A percentile compares a stretch with the other conserved stretches of the same genome.
Evolutionary conservation across 306 rosid genomes (phyloP).

Genomic region (Glycine soja): DNA sequence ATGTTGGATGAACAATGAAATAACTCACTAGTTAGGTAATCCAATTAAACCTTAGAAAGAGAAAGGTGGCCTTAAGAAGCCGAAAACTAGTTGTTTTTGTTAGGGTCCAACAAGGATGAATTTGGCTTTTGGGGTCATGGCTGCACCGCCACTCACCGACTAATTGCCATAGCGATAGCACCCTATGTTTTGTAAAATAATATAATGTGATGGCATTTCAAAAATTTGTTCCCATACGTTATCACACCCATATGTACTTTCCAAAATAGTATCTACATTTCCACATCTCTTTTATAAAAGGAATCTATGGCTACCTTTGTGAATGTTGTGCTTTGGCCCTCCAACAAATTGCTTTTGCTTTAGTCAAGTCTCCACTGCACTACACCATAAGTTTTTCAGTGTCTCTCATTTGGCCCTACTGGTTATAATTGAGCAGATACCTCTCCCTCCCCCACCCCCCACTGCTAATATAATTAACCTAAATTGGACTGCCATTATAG

Average conservation of each 20-base stretch:
- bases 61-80: slow-evolving; percentile 24
- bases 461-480: slow-evolving; percentile 46
- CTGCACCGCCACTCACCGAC: slow-evolving; percentile 57
- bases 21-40: slow-evolving; percentile 30
- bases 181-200: slow-evolving; percentile 11
- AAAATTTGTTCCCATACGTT: slow-evolving; percentile 41
- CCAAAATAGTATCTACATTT: slow-evolving; percentile 46
- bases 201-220: slow-evolving; percentile 13
- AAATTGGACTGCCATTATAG: slow-evolving; percentile 47
- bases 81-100: not conserved
- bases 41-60: slow-evolving; percentile 4
- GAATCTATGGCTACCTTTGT: slow-evolving; percentile 53
- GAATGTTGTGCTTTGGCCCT: slow-evolving; percentile 56
- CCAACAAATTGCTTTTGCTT: slow-evolving; percentile 58
- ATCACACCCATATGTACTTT: slow-evolving; percentile 45
- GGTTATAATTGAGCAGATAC: slow-evolving; percentile 47
- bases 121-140: slow-evolving; percentile 41
- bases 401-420: slow-evolving; percentile 58
- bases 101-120: slow-evolving; percentile 28
- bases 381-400: slow-evolving; percentile 53
- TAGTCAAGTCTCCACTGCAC: slow-evolving; percentile 47
- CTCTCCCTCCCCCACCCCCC: not conserved
- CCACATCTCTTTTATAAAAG: slow-evolving; percentile 16
- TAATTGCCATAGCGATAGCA: not conserved
- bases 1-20: slow-evolving; percentile 26